Conservation (phyloP, 2,329 filamentous ascomycete species). For the Fusarium annulatum region DNA sequence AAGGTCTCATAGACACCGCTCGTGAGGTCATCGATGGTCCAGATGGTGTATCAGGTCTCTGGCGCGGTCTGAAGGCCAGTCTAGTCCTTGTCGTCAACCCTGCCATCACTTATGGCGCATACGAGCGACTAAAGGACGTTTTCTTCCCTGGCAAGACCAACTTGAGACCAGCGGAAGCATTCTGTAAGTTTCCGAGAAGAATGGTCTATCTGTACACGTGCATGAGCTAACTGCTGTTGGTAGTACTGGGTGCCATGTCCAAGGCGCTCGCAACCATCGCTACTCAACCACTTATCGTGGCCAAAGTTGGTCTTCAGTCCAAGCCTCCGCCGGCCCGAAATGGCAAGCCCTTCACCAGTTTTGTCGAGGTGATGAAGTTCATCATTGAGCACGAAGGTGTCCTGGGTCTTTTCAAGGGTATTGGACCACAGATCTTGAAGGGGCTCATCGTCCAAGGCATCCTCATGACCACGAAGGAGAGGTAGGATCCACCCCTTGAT, state of each 20-base stretch:
- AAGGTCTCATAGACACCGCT: slow-evolving; percentile 87
- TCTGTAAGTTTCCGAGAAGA: slow-evolving; percentile 71
- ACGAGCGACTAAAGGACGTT: slow-evolving; percentile 83
- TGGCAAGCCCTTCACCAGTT: slow-evolving; percentile 93
- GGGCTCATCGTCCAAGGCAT: slow-evolving; percentile 94
- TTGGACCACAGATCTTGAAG: slow-evolving; percentile 92
- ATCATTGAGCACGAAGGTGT: slow-evolving; percentile 90
- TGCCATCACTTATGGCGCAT: slow-evolving; percentile 96
- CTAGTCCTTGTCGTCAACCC: slow-evolving; percentile 96
- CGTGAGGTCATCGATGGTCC: slow-evolving; percentile 90
- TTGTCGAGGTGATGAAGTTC: slow-evolving; percentile 93
- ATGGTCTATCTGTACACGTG: background rate
- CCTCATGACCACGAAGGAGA: slow-evolving; percentile 99
- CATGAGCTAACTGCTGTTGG: slow-evolving; percentile 9
- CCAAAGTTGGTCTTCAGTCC: slow-evolving; percentile 96
- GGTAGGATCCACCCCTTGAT: slow-evolving; percentile 62
- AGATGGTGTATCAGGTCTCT: slow-evolving; percentile 88
- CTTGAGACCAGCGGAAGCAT: slow-evolving; percentile 87
- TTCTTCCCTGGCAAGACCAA: slow-evolving; percentile 82
- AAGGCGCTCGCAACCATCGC: slow-evolving; percentile 91
- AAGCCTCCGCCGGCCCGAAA: slow-evolving; percentile 85
- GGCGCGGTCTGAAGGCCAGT: slow-evolving; percentile 95
- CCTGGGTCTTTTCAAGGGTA: slow-evolving; percentile 93
- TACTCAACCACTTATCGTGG: slow-evolving; percentile 96
- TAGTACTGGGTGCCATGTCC: slow-evolving; percentile 91